Percentiles rank a stretch among this genome's conserved stretches.
These are phyloP conservation scores for Gossypium laxum DNA, from an alignment of 441 rosid genomes.

Conservation along the genomic window DNA sequence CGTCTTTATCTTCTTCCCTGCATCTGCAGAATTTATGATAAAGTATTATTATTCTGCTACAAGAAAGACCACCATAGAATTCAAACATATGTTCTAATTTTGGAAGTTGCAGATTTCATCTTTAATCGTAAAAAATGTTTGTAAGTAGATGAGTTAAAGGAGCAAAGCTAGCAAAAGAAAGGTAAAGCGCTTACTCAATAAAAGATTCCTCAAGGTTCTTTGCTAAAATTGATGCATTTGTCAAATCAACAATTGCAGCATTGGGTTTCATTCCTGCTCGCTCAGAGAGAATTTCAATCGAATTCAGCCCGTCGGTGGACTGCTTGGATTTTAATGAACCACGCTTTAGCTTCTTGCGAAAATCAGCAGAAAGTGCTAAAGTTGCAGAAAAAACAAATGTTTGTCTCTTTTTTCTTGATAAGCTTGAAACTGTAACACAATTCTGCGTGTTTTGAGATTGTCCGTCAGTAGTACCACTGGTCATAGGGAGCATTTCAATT, in stretches of 20 bases:
- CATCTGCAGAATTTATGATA: constrained; percentile 42
- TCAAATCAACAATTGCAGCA: constrained; percentile 82
- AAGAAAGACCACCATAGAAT: not conserved
- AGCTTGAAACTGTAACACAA: constrained; percentile 45
- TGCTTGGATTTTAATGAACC: constrained; percentile 56
- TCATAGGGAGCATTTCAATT: constrained; percentile 74
- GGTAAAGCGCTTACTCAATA: constrained; percentile 49
- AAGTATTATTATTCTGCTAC: constrained; percentile 11
- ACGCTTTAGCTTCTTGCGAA: constrained; percentile 85
- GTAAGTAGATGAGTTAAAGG: not conserved
- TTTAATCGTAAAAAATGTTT: not conserved
- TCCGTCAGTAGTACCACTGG: constrained; percentile 36
- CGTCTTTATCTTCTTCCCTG: constrained; percentile 83
- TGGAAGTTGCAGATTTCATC: not conserved
- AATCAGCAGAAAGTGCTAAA: constrained; percentile 77
- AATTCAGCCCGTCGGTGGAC: constrained; percentile 48
- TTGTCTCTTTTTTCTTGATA: constrained; percentile 79
- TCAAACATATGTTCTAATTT: not conserved
- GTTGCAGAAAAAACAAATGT: constrained; percentile 95
- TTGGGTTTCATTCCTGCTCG: constrained; percentile 80
- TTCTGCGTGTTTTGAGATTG: constrained; percentile 37
- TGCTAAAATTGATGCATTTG: constrained; percentile 61
- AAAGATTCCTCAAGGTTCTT: constrained; percentile 84
- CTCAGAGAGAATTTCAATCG: constrained; percentile 76
- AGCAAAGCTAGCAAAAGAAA: not conserved